These are phyloP conservation scores for Leccinum laetum DNA, from an alignment of 1,284 basidiomycete species.

Conservation along the genomic window DNA sequence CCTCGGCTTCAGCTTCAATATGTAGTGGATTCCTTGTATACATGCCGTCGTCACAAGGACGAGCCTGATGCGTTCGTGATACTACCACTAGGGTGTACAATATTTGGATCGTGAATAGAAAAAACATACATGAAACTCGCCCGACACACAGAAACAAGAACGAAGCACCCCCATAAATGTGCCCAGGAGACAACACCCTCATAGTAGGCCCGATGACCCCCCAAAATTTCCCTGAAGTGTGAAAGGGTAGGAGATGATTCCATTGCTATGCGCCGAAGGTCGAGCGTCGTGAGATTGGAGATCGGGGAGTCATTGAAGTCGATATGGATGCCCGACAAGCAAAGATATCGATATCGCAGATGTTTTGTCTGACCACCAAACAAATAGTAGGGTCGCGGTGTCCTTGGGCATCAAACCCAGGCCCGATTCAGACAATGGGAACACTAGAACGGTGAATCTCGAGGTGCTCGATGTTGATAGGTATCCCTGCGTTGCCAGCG, in stretches of 20 bases:
- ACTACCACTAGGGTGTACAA: too few species aligned
- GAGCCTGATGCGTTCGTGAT: too few species aligned
- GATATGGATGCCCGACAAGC: conserved; percentile 54
- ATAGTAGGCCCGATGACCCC: too few species aligned
- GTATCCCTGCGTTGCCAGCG: conserved; percentile 33
- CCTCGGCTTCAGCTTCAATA: too few species aligned
- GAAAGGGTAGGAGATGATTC: conserved; percentile 45
- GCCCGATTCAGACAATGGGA: conserved; percentile 45
- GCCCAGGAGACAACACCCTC: too few species aligned
- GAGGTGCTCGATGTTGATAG: conserved; percentile 49
- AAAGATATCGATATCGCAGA: conserved; percentile 36
- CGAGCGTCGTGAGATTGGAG: conserved; percentile 54
- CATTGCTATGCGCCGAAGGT: conserved; percentile 57
- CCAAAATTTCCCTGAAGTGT: conserved; percentile 47
- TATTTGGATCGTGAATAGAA: too few species aligned
- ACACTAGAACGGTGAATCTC: conserved; percentile 56
- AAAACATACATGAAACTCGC: too few species aligned
- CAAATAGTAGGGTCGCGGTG: conserved; percentile 33
- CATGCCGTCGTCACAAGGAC: too few species aligned
- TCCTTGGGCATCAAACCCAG: conserved; percentile 34
- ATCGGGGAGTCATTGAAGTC: conserved; percentile 51
- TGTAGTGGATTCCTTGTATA: too few species aligned
- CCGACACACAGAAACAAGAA: too few species aligned
- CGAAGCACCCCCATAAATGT: too few species aligned
- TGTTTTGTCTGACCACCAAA: conserved; percentile 47